Evolutionary conservation across 192 early-diverging fungal species (phyloP), one percentile per base, ranked within the genome.

Genomic region (Coemansia sp.): DNA sequence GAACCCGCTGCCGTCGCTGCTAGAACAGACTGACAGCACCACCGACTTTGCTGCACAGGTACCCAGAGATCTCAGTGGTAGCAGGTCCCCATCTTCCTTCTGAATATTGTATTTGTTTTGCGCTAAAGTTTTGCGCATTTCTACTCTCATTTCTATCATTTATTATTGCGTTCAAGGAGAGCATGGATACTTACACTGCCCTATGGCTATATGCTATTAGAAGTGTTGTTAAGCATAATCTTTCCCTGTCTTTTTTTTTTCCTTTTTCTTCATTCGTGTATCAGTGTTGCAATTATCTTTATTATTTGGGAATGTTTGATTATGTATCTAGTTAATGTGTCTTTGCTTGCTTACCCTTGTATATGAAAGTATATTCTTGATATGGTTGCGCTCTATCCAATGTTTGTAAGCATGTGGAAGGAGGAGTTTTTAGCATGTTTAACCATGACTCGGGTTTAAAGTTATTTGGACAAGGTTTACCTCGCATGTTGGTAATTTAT

Each of bases 211-310:
- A 46, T 14, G 39, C 39, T 46, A 46, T 46, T 14, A 50, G 57
- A 4, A 3, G 23, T 22, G n/a, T 50, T 17, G 2, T 58, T 6
- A 32, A 27, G 22, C 14, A 21, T 27, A 51, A 10, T 3, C 17
- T 14, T 54, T 42, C 24, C 25, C 22, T 46, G 30, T 50, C 46
- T 71, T 9, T 51, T 59, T 0, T 63, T 21, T 59, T 24, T 14
- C 25, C 11, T 46, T 46, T 46, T 46, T 17, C 39, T 46, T 46
- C 11, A 46, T 46, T 46, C 14, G 17, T 46, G 39, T 46, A 46
- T 46, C 39, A 46, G 39, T 46, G 39, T 46, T 46, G 39, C 39
- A 46, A 9, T 46, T 46, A 17, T 46, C 8, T 17, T 17, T 14
- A 17, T 17, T 14, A 46, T 46, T 46, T 17, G 39, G 14, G 17